Conservation (phyloP, 2,329 filamentous ascomycete species). For the Mycogone perniciosa region DNA sequence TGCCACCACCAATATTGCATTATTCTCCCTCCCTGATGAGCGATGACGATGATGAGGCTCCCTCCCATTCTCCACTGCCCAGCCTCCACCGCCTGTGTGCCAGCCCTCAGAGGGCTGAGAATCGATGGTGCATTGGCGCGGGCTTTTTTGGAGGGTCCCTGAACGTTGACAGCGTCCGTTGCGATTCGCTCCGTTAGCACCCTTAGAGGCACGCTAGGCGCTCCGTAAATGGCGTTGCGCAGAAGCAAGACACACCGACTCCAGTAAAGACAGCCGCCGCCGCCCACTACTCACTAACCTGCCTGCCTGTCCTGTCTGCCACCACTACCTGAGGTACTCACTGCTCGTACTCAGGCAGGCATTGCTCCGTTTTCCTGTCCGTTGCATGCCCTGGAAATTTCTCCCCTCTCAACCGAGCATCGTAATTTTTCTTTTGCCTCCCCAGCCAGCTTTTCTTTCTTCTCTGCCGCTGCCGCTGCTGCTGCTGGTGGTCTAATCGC, state of each 20-base stretch:
- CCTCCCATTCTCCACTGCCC: not conserved
- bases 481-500: not conserved
- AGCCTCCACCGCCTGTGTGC: not conserved
- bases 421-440: not conserved
- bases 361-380: not conserved
- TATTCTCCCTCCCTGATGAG: too few relatives aligned
- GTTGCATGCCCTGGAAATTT: not conserved
- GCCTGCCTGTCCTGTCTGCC: too few relatives aligned
- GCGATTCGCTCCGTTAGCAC: not conserved
- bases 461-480: not conserved
- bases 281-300: not conserved
- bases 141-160: not conserved
- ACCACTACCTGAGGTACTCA: too few relatives aligned
- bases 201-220: not conserved
- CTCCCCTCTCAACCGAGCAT: not conserved
- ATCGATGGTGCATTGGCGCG: not conserved
- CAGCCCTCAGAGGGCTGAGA: not conserved
- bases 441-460: not conserved
- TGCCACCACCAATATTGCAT: too few relatives aligned
- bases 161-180: not conserved
- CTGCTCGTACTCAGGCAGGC: not conserved
- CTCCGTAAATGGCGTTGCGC: not conserved
- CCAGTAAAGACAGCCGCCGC: not conserved
- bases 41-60: too few relatives aligned
- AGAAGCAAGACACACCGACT: not conserved